Evolutionary conservation across 2,329 filamentous ascomycete genomes (phyloP).

Genomic region (Fusarium staphyleae): DNA sequence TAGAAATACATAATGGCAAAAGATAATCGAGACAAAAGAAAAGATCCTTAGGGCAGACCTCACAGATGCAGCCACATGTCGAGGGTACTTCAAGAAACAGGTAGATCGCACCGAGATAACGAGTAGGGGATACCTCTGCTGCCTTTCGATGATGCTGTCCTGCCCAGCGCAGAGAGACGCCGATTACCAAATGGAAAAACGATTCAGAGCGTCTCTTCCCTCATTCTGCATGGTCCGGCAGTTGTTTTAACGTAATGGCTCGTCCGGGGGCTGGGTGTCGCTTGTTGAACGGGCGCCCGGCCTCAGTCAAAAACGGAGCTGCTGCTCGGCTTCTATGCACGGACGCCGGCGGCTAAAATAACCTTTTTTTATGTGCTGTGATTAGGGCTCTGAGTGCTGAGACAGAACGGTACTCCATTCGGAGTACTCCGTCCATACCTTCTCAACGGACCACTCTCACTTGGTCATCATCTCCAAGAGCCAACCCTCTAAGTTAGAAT

Average conservation of each 20-base stretch:
- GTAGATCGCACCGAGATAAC: rapidly evolving
- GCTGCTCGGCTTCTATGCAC: background rate
- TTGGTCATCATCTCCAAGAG: no score
- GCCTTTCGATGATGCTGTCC: background rate
- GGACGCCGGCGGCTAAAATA: slow-evolving; percentile 34
- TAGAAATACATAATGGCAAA: slow-evolving; percentile 52
- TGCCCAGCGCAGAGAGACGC: slow-evolving; percentile 35
- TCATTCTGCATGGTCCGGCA: slow-evolving; percentile 43
- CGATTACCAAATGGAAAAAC: slow-evolving; percentile 44
- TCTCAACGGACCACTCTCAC: background rate
- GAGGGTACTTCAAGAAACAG: slow-evolving; percentile 1
- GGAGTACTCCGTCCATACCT: no score
- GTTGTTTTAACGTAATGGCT: slow-evolving; percentile 44
- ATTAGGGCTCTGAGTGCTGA: background rate
- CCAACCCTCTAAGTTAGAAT: background rate
- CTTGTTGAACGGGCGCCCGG: slow-evolving; percentile 10
- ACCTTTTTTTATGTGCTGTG: slow-evolving; percentile 17
- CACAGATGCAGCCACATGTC: slow-evolving; percentile 7
- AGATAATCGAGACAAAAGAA: slow-evolving; percentile 39
- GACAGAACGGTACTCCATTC: no score
- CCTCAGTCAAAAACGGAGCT: slow-evolving; percentile 21
- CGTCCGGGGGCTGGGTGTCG: slow-evolving; percentile 31
- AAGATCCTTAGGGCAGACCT: slow-evolving; percentile 25
- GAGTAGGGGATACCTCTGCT: slow-evolving; percentile 27
- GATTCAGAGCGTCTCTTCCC: slow-evolving; percentile 36